Percentiles rank a stretch among this genome's conserved stretches.
Conservation (phyloP, 1,139 yeast species). For the Geotrichum candidum region DNA sequence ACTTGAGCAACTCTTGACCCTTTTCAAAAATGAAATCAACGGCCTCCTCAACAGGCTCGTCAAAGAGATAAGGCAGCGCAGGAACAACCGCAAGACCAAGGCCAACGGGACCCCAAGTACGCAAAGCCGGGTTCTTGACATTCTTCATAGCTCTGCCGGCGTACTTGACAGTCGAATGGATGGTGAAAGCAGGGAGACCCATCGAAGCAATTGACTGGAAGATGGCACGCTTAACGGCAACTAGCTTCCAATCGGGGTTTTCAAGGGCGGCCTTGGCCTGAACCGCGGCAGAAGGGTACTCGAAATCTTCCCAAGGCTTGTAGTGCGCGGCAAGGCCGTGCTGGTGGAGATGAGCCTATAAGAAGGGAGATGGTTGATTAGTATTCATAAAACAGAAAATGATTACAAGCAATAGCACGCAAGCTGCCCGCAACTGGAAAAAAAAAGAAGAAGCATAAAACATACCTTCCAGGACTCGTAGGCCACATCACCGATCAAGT, state of each 20-base stretch:
- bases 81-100: conserved; percentile 76
- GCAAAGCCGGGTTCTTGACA: conserved; percentile 47
- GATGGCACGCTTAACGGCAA: conserved; percentile 61
- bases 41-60: conserved; percentile 73
- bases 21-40: conserved; percentile 59
- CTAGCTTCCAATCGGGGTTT: conserved; percentile 56
- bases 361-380: neutral
- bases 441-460: neutral
- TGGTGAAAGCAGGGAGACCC: conserved; percentile 85
- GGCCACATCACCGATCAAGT: conserved; percentile 71
- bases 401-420: neutral
- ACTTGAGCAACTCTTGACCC: conserved; percentile 39
- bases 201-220: conserved; percentile 79
- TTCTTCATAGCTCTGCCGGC: conserved; percentile 48
- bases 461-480: conserved; percentile 61
- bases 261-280: conserved; percentile 38
- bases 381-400: neutral
- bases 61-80: conserved; percentile 68
- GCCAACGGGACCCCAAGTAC: conserved; percentile 71
- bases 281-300: conserved; percentile 31
- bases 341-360: conserved; percentile 49
- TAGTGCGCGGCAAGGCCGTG: conserved; percentile 66
- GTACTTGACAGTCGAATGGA: conserved; percentile 71
- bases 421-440: neutral
- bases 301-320: conserved; percentile 60